Evolutionary conservation across 805 yeast genomes (phyloP).

Genomic region (Metschnikowia hibisci): DNA sequence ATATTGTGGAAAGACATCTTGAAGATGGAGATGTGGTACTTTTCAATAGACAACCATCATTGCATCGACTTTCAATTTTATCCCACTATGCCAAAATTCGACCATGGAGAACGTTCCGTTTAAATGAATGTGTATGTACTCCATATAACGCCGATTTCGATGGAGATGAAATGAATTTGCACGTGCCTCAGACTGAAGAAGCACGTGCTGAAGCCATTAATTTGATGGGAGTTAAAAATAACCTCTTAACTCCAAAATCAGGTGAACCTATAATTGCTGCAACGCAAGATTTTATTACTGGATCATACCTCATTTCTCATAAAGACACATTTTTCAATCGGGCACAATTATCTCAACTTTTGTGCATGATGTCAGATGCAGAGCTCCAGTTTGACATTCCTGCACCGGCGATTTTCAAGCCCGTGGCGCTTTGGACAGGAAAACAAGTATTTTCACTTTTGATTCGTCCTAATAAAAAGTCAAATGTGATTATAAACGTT

Average conservation of each 20-base stretch:
- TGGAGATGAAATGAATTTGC: constrained; percentile 98
- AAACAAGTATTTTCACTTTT: constrained; percentile 88
- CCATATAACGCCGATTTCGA: constrained; percentile 99
- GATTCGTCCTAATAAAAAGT: constrained; percentile 72
- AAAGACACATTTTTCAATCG: constrained; percentile 92
- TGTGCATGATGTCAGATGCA: constrained; percentile 97
- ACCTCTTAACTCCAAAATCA: constrained; percentile 89
- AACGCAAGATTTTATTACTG: constrained; percentile 98
- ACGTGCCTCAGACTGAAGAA: constrained; percentile 98
- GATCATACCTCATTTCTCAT: constrained; percentile 86
- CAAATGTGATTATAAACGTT: constrained; percentile 81
- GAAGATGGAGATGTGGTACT: constrained; percentile 96
- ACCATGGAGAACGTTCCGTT: constrained; percentile 96
- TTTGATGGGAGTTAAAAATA: constrained; percentile 96
- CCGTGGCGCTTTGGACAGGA: constrained; percentile 92
- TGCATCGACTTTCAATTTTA: constrained; percentile 89
- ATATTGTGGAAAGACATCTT: constrained; percentile 91
- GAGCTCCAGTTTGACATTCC: constrained; percentile 85
- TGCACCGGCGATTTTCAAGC: constrained; percentile 91
- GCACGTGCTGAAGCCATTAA: constrained; percentile 98
- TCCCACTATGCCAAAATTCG: constrained; percentile 94
- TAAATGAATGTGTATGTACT: constrained; percentile 98
- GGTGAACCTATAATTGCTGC: constrained; percentile 99
- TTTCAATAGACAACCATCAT: constrained; percentile 96
- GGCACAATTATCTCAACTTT: constrained; percentile 73